Evolutionary conservation across 805 yeast species (phyloP), one percentile per base, ranked within the genome.

Genomic region (Ogataea parapolymorpha): DNA sequence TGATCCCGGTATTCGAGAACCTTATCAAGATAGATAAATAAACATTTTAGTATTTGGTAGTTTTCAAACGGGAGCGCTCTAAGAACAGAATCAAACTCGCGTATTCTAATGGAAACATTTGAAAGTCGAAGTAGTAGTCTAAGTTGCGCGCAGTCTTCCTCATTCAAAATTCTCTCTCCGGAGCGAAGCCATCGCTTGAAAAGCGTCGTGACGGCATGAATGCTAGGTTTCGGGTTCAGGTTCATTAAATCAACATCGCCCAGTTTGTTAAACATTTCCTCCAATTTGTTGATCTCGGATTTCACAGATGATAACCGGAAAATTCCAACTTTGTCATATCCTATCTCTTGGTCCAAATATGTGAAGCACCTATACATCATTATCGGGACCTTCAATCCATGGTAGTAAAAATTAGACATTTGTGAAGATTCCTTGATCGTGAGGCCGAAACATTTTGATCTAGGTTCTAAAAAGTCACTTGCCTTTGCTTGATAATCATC

Each of bases 161-260:
- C 39, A 15, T 17, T 31, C 14, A 48, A 26, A 2, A 46, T 32
- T 35, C 38, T 37, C 25, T 48, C 49, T 20, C 44, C 46, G 45
- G 80, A 86, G 47, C 96, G 71, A 33, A 89, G 66, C 65, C 83
- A 89, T 12, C 87, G 70, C 59, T 89, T 89, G 45, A 89, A 66
- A 30, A 89, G 66, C 0, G 95, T 95, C 6, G 95, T 79, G 3
- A 85, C 83, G 0, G 95, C 82, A 60, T 89, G 87, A 17, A 85
- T 76, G 58, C 86, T 95, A 2, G 77, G 77, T 33, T 42, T 41
- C 2, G 51, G 51, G 2, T 17, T 11, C 27, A 43, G 26, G 15
- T 41, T 23, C 2, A 42, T 15, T 4, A 50, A 37, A 35, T 50
- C 43, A 6, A 48, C 39, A 35, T 50, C 54, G 7, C 52, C 51